Percentiles rank a stretch among this genome's conserved stretches.
Conservation (phyloP, 2,329 filamentous ascomycete species). For the Diatrype stigma region DNA sequence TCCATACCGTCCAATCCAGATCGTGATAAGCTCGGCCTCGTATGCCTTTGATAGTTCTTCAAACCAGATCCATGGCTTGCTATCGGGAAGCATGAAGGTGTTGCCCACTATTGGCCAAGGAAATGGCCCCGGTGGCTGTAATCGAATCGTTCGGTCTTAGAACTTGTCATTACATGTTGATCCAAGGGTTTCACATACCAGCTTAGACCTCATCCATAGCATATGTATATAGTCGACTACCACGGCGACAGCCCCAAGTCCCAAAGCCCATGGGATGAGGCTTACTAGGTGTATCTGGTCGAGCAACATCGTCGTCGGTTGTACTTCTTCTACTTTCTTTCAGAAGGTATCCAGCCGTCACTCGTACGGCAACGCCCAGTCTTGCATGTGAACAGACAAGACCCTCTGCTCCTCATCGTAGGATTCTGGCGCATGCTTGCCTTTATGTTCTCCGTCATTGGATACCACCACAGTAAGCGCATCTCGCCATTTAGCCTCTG, state of each 20-base stretch:
- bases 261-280: constrained; percentile 12
- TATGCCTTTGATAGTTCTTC: constrained; percentile 48
- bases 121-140: constrained; percentile 49
- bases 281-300: constrained; percentile 18
- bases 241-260: constrained; percentile 22
- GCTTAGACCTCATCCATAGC: constrained; percentile 44
- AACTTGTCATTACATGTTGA: too few relatives aligned
- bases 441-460: background rate
- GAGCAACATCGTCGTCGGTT: constrained; percentile 14
- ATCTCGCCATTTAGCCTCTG: constrained; percentile 11
- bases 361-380: background rate
- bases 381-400: background rate
- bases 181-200: constrained; percentile 35
- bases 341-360: background rate
- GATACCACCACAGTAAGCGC: background rate
- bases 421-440: background rate
- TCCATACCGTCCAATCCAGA: constrained; percentile 48
- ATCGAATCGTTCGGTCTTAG: constrained; percentile 11
- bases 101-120: constrained; percentile 53
- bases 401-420: background rate
- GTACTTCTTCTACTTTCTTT: too few relatives aligned
- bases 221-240: constrained; percentile 43
- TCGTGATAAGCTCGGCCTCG: constrained; percentile 46
- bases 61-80: constrained; percentile 56
- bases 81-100: constrained; percentile 49